Evolutionary conservation across 768 basidiomycete species (phyloP).

Genomic region (Boletus insuetus): DNA sequence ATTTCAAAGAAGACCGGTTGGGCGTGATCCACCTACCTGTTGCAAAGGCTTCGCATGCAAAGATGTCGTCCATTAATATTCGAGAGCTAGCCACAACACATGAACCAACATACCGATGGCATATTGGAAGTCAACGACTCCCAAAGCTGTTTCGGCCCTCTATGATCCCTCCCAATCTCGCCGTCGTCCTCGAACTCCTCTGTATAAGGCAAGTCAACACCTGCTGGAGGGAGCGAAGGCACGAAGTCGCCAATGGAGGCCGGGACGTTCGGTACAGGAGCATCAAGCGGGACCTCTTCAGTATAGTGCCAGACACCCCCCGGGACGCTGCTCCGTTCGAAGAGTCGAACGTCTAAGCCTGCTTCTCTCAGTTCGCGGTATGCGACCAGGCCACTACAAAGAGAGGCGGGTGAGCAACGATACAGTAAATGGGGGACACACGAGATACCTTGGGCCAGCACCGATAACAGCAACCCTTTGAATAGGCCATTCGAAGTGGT

Average conservation of each 20-base stretch:
- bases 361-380: constrained; percentile 14
- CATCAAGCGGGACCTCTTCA: constrained; percentile 12
- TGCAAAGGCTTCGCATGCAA: background rate
- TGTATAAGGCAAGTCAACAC: constrained; percentile 8
- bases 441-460: constrained; percentile 13
- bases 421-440: background rate
- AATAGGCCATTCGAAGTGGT: constrained; percentile 14
- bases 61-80: background rate
- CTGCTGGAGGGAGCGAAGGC: constrained; percentile 7
- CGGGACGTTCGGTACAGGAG: constrained; percentile 9
- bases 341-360: constrained; percentile 15
- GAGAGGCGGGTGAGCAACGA: background rate
- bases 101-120: constrained; percentile 8
- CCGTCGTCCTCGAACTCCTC: constrained; percentile 9
- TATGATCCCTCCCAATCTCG: constrained; percentile 4
- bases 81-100: background rate
- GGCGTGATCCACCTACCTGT: background rate
- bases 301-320: constrained; percentile 18
- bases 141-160: constrained; percentile 14
- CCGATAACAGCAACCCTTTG: constrained; percentile 15
- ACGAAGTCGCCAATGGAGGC: constrained; percentile 4
- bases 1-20: background rate
- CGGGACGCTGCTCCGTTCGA: constrained; percentile 13
- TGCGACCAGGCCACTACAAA: constrained; percentile 10
- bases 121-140: constrained; percentile 9